Conservation (phyloP, 169 alveolate species). For the Babesia sp. region DNA sequence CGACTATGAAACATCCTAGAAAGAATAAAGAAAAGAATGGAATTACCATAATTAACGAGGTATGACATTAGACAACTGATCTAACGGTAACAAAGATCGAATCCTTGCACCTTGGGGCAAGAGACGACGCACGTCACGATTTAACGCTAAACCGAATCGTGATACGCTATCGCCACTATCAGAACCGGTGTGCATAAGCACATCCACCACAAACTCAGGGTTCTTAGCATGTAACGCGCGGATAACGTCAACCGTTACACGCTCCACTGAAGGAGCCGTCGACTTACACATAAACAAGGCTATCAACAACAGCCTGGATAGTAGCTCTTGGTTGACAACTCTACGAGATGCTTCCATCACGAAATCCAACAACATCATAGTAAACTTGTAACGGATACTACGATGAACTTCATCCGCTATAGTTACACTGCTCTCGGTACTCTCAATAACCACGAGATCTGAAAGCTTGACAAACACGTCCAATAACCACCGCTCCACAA, state of each 20-base stretch:
- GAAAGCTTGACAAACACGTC: constrained; percentile 19
- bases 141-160: constrained; percentile 15
- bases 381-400: constrained; percentile 42
- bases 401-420: constrained; percentile 52
- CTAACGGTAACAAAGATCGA: background rate
- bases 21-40: background rate
- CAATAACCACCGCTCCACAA: constrained; percentile 50
- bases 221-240: constrained; percentile 25
- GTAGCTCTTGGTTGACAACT: constrained; percentile 32
- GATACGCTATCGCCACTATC: constrained; percentile 4
- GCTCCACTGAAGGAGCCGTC: constrained; percentile 24
- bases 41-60: background rate
- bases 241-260: constrained; percentile 1
- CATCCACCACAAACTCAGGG: constrained; percentile 15
- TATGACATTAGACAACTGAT: background rate
- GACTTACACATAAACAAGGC: constrained; percentile 30
- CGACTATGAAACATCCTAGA: background rate
- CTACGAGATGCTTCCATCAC: constrained; percentile 7
- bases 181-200: constrained; percentile 23
- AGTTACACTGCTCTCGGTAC: constrained; percentile 12
- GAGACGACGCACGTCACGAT: constrained; percentile 36
- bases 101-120: constrained; percentile 22
- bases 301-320: constrained; percentile 27
- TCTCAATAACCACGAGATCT: constrained; percentile 39
- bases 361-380: constrained; percentile 10